phyloP scores from a whole-genome alignment of 139 green algal genomes.

The Spirogloea muscicola region DNA sequence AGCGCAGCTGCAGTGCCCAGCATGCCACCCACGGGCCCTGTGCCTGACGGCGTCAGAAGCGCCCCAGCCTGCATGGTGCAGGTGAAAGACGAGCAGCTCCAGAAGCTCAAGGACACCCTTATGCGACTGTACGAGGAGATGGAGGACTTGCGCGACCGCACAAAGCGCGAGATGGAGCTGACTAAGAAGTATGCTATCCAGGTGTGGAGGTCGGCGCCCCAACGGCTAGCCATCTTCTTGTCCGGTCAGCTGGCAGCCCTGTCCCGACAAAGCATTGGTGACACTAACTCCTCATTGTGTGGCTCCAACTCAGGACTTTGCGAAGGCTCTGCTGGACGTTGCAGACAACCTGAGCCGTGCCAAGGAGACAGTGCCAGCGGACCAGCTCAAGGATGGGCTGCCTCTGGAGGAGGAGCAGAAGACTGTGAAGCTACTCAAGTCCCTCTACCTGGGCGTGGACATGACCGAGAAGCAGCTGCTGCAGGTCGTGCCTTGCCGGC shows the following conservation, averaged over 20 bases:
- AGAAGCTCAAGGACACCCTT: slow-evolving; percentile 64
- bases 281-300: too few relatives aligned
- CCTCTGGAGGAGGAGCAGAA: slow-evolving; percentile 39
- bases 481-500: too few relatives aligned
- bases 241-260: too few relatives aligned
- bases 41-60: too few relatives aligned
- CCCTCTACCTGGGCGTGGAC: slow-evolving; percentile 76
- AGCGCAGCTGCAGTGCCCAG: too few relatives aligned
- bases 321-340: slow-evolving; percentile 86
- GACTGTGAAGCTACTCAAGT: slow-evolving; percentile 57
- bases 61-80: too few relatives aligned
- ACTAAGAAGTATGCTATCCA: slow-evolving; percentile 80
- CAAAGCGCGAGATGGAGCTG: slow-evolving; percentile 61
- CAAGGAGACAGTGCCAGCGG: slow-evolving; percentile 56
- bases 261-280: too few relatives aligned
- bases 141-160: slow-evolving; percentile 84
- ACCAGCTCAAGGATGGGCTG: slow-evolving; percentile 41
- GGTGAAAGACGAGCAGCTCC: slow-evolving; percentile 8
- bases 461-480: slow-evolving; percentile 80
- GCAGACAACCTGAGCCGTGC: slow-evolving; percentile 89
- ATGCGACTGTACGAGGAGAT: slow-evolving; percentile 80
- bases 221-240: too few relatives aligned
- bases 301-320: slow-evolving; percentile 75
- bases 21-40: too few relatives aligned
- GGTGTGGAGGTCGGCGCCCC: too few relatives aligned